phyloP scores from a whole-genome alignment of 2,329 filamentous ascomycete species.

The Pseudogymnoascus pannorum region DNA sequence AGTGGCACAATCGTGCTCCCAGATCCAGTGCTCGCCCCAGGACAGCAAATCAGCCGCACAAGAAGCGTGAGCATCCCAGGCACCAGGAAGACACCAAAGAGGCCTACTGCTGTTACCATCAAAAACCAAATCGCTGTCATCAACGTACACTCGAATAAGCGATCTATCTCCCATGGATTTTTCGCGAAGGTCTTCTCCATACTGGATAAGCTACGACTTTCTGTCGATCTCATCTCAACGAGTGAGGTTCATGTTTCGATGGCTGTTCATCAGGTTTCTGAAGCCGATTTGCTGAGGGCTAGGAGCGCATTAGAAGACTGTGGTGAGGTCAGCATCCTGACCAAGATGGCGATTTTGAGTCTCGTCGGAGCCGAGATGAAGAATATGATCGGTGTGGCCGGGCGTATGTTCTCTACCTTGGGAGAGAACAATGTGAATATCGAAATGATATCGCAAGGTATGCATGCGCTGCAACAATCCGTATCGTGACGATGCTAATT shows the following conservation, averaged over 20 bases:
- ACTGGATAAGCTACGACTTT: constrained; percentile 76
- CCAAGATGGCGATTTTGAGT: constrained; percentile 91
- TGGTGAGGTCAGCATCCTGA: constrained; percentile 83
- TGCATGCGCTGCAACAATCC: constrained; percentile 20
- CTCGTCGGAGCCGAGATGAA: constrained; percentile 94
- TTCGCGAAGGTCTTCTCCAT: constrained; percentile 91
- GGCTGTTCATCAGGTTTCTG: constrained; percentile 71
- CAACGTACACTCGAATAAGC: constrained; percentile 96
- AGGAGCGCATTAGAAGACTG: constrained; percentile 69
- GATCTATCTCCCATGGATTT: constrained; percentile 92
- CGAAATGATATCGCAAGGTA: constrained; percentile 99
- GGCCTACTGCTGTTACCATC: constrained; percentile 87
- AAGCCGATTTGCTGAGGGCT: constrained; percentile 57
- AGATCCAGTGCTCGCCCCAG: constrained; percentile 49
- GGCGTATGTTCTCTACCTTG: constrained; percentile 88
- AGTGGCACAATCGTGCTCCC: constrained; percentile 78
- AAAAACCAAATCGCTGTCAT: constrained; percentile 96
- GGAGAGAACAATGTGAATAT: constrained; percentile 94
- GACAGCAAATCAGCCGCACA: constrained; percentile 48
- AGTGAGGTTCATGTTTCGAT: constrained; percentile 96
- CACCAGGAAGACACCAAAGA: constrained; percentile 53
- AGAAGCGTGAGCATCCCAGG: constrained; percentile 36
- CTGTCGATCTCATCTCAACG: constrained; percentile 92
- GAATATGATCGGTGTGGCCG: constrained; percentile 91
- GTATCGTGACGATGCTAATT: not conserved